Conservation (phyloP, 2,329 filamentous ascomycete species). For the Graphiopsis chlorocephala region DNA sequence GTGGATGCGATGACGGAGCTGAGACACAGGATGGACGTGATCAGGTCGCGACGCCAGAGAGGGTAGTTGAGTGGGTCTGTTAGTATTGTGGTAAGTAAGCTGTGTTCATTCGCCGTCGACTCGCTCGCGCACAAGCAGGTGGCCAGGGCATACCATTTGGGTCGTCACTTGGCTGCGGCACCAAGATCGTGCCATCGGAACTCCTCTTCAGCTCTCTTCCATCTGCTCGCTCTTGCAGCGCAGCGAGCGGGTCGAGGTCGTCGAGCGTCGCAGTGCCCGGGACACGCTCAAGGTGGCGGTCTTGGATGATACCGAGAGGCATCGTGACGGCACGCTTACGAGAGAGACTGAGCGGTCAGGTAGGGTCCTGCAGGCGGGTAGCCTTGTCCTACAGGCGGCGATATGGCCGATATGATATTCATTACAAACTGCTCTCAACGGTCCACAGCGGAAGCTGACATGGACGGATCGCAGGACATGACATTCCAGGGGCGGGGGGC, state of each 20-base stretch:
- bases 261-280: conserved; percentile 44
- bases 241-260: conserved; percentile 30
- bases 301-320: conserved; percentile 23
- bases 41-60: conserved; percentile 77
- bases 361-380: neutral
- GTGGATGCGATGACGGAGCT: conserved; percentile 80
- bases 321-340: conserved; percentile 14
- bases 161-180: conserved; percentile 87
- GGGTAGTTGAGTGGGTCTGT: conserved; percentile 67
- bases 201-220: conserved; percentile 27
- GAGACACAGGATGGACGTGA: conserved; percentile 74
- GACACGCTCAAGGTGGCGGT: conserved; percentile 22
- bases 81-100: neutral
- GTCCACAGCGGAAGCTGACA: neutral
- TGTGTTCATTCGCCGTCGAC: neutral
- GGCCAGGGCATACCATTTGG: conserved; percentile 71
- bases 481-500: conserved; percentile 11
- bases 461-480: neutral
- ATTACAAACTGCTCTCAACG: neutral
- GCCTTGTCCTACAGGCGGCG: neutral
- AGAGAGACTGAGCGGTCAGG: neutral
- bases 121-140: conserved; percentile 42
- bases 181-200: conserved; percentile 57
- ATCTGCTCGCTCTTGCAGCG: conserved; percentile 18
- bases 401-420: neutral